These are phyloP conservation scores for Tricholoma furcatifolium DNA, from an alignment of 768 basidiomycete genomes.

Conservation along the genomic window DNA sequence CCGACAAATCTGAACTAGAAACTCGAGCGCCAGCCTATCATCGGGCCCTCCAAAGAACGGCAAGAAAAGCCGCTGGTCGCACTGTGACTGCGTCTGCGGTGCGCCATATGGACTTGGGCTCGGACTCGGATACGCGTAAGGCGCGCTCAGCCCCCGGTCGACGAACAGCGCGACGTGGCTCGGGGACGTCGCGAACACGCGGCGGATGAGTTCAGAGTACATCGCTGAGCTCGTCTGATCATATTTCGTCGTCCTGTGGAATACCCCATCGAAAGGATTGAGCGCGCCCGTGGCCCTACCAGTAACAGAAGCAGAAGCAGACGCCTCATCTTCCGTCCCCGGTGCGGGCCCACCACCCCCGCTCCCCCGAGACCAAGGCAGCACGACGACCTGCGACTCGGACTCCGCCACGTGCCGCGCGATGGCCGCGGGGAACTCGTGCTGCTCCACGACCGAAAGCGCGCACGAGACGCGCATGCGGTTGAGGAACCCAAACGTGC, in stretches of 20 bases:
- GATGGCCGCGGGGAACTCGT: constrained; percentile 71
- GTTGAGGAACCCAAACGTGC: constrained; percentile 75
- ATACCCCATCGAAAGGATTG: constrained; percentile 80
- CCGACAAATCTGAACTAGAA: constrained; percentile 76
- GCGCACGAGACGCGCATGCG: constrained; percentile 63
- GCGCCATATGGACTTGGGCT: too few species aligned
- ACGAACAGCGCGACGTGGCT: constrained; percentile 85
- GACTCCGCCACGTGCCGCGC: constrained; percentile 54
- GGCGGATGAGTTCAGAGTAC: constrained; percentile 84
- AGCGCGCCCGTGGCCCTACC: constrained; percentile 24
- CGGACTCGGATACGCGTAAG: constrained; percentile 10
- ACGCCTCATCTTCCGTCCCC: too few species aligned
- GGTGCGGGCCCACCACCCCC: constrained; percentile 18
- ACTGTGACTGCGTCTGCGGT: too few species aligned
- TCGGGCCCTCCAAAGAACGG: constrained; percentile 96
- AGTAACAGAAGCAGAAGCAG: too few species aligned
- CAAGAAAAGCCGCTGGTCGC: constrained; percentile 64
- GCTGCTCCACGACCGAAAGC: constrained; percentile 73
- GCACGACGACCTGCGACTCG: constrained; percentile 69
- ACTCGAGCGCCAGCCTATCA: constrained; percentile 79
- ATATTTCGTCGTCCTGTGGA: constrained; percentile 49
- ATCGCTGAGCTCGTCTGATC: constrained; percentile 54
- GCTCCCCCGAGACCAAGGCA: constrained; percentile 74
- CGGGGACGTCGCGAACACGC: constrained; percentile 70
- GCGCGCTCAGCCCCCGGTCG: constrained; percentile 56